phyloP scores from a whole-genome alignment of 2,329 filamentous ascomycete genomes.

The Phialocephala sp. region DNA sequence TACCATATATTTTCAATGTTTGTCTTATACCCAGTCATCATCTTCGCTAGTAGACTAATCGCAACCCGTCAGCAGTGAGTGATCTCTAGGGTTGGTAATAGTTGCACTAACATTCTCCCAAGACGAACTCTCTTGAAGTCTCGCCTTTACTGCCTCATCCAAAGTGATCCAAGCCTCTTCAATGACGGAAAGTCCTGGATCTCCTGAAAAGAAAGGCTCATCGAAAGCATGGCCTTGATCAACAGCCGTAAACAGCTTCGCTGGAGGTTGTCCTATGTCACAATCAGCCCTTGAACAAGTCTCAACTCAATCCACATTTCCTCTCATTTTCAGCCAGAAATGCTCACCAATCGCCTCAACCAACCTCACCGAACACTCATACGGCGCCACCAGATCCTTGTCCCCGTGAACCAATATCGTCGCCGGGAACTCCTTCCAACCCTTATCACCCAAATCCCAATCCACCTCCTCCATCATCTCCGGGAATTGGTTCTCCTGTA shows the following conservation, averaged over 20 bases:
- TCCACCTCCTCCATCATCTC: slow-evolving; percentile 17
- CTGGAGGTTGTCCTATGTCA: slow-evolving; percentile 6
- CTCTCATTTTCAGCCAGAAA: neutral
- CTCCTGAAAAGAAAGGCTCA: slow-evolving; percentile 11
- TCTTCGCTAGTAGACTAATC: too few species aligned
- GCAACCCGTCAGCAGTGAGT: too few species aligned
- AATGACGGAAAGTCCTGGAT: slow-evolving; percentile 7
- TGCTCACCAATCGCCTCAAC: slow-evolving; percentile 15
- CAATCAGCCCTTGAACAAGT: neutral
- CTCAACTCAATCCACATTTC: neutral
- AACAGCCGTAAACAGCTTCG: slow-evolving; percentile 8
- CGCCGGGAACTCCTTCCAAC: slow-evolving; percentile 17
- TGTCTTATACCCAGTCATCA: too few species aligned
- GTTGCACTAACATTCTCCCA: neutral
- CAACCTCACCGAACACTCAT: slow-evolving; percentile 8
- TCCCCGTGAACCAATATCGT: slow-evolving; percentile 23
- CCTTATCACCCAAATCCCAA: neutral
- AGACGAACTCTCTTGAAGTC: neutral
- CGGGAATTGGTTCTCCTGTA: slow-evolving; percentile 13
- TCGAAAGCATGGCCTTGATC: slow-evolving; percentile 14
- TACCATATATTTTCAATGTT: too few species aligned
- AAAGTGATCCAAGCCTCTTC: slow-evolving; percentile 15
- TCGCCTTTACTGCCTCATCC: slow-evolving; percentile 12
- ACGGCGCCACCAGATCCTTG: slow-evolving; percentile 16
- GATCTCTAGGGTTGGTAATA: too few species aligned